Evolutionary conservation across 371 early-diverging fungal genomes (phyloP).

Genomic region (Saksenaea oblongispora): DNA sequence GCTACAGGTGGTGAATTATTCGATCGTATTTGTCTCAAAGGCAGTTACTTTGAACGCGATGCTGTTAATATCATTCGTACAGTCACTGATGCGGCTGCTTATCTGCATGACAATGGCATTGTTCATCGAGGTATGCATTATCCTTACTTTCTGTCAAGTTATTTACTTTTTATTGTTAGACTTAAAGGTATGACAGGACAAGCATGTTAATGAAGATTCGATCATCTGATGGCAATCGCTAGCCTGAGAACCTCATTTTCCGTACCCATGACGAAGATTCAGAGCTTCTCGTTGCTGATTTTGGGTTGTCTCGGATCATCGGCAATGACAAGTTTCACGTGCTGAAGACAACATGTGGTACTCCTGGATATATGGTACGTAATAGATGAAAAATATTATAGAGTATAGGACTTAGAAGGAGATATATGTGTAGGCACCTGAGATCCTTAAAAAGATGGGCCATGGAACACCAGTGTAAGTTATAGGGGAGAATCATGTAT

Average conservation of each 20-base stretch:
- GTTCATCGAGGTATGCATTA: conserved; percentile 79
- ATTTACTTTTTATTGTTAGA: conserved; percentile 16
- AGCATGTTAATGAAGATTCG: not conserved
- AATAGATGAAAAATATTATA: not conserved
- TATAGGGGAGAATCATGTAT: not conserved
- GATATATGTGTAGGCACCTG: conserved; percentile 62
- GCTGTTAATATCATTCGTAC: conserved; percentile 82
- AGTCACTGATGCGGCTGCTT: conserved; percentile 76
- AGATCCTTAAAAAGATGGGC: conserved; percentile 72
- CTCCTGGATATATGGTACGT: conserved; percentile 80
- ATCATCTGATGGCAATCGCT: not conserved
- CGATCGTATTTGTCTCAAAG: conserved; percentile 82
- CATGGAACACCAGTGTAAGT: conserved; percentile 67
- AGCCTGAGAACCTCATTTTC: conserved; percentile 91
- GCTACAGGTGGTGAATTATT: conserved; percentile 92
- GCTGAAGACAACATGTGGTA: conserved; percentile 84
- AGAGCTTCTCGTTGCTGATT: conserved; percentile 85
- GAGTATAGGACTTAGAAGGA: not conserved
- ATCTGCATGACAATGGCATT: conserved; percentile 83
- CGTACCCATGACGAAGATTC: conserved; percentile 68
- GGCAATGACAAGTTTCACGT: conserved; percentile 78
- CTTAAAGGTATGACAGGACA: conserved; percentile 19
- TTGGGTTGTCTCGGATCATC: conserved; percentile 85
- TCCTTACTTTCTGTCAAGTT: not conserved
- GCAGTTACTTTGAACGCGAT: conserved; percentile 83